Percentiles rank a stretch among this genome's conserved stretches.
These are phyloP conservation scores for Marvania coccoides DNA, from an alignment of 139 green algal genomes.

Conservation along the genomic window DNA sequence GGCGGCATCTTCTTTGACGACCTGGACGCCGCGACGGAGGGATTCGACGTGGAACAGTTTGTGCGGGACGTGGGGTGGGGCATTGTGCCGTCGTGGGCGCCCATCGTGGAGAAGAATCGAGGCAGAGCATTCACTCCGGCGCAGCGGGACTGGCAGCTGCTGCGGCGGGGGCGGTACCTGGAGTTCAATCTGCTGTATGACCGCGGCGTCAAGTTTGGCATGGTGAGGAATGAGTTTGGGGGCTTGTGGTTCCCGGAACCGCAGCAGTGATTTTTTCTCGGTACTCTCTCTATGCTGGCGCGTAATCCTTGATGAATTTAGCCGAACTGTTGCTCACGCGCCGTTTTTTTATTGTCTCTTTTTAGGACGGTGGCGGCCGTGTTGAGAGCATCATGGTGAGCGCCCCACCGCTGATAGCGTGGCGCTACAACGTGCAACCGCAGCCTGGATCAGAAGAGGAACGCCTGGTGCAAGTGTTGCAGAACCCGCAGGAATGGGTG, in stretches of 20 bases:
- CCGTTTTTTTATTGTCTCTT: conserved; percentile 40
- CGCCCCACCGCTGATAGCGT: conserved; percentile 77
- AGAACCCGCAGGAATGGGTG: conserved; percentile 54
- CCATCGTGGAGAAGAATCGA: conserved; percentile 50
- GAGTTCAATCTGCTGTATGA: conserved; percentile 99
- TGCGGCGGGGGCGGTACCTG: conserved; percentile 80
- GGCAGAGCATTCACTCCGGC: conserved; percentile 44
- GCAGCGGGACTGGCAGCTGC: conserved; percentile 86
- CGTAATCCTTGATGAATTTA: background rate
- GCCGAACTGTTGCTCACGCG: background rate
- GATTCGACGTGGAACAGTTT: conserved; percentile 52
- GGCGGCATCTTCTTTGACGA: conserved; percentile 98
- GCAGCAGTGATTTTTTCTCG: background rate
- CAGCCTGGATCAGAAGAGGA: conserved; percentile 50
- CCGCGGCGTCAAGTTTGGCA: conserved; percentile 82
- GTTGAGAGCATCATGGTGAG: conserved; percentile 96
- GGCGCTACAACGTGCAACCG: conserved; percentile 73
- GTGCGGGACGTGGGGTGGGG: conserved; percentile 44
- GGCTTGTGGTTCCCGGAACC: background rate
- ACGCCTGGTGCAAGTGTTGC: conserved; percentile 57
- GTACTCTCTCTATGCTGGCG: no score
- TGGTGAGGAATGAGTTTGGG: background rate
- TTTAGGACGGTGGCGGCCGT: conserved; percentile 76
- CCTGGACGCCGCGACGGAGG: conserved; percentile 32
- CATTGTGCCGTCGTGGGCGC: conserved; percentile 66